Percentiles rank a stretch among this genome's conserved stretches.
phyloP scores from a whole-genome alignment of 2,329 filamentous ascomycete species.

The Nannizzia gypsea region DNA sequence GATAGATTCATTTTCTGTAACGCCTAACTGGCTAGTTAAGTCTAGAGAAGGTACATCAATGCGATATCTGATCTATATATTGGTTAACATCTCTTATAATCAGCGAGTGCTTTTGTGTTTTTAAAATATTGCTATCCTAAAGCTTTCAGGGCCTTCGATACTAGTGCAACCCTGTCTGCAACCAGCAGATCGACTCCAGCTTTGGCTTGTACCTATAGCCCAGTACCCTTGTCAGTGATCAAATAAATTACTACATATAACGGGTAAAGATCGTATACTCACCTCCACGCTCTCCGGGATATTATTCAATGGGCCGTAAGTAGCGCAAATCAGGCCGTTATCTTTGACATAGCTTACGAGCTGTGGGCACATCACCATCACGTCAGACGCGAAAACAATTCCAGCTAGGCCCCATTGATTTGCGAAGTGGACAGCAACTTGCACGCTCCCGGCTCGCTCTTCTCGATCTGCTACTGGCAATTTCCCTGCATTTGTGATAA shows the following conservation, averaged over 20 bases:
- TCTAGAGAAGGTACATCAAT: no score
- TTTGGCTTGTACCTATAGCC: constrained; percentile 14
- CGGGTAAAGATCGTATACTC: constrained; percentile 5
- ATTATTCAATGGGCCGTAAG: constrained; percentile 28
- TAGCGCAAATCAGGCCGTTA: constrained; percentile 25
- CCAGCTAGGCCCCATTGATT: constrained; percentile 28
- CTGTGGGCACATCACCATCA: constrained; percentile 27
- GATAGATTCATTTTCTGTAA: no score
- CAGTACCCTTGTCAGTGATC: not conserved
- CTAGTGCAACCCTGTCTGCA: constrained; percentile 16
- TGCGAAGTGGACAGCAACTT: constrained; percentile 30
- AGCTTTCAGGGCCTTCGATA: constrained; percentile 3
- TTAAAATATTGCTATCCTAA: no score
- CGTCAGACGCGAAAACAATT: constrained; percentile 27
- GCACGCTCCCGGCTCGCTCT: constrained; percentile 26
- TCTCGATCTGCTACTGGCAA: constrained; percentile 19
- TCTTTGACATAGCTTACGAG: constrained; percentile 26
- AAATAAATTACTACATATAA: not conserved
- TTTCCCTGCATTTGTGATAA: constrained; percentile 22
- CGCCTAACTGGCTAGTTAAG: no score
- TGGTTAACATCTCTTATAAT: no score
- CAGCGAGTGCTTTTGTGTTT: no score
- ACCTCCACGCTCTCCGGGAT: constrained; percentile 17
- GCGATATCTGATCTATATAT: no score
- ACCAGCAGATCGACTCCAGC: constrained; percentile 18